A percentile compares a stretch with the other conserved stretches of the same genome.
phyloP scores from a whole-genome alignment of 345 rosid genomes.

The Gossypium herbaceum region DNA sequence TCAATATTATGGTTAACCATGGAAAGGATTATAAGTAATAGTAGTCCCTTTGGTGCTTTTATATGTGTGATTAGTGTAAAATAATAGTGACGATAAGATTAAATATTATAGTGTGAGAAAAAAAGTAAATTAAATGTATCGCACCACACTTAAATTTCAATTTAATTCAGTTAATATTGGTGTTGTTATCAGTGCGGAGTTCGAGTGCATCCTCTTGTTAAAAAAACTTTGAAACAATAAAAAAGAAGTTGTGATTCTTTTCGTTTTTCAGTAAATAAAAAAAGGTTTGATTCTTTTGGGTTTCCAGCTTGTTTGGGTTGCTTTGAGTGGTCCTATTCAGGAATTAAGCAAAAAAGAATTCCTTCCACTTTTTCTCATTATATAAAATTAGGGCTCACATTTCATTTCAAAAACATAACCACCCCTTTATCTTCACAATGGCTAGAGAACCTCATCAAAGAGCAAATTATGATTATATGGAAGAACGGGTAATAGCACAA shows the following conservation, averaged over 20 bases:
- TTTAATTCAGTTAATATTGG: no score
- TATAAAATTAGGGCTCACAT: background rate
- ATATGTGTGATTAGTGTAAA: no score
- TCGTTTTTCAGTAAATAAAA: background rate
- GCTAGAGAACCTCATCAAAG: constrained; percentile 11
- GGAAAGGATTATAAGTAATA: no score
- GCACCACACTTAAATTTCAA: no score
- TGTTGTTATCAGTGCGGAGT: accelerated
- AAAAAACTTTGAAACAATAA: background rate
- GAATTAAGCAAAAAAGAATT: background rate
- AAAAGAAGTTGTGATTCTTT: no score
- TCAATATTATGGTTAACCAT: no score
- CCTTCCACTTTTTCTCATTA: no score
- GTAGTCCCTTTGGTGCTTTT: no score
- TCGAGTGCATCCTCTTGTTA: no score
- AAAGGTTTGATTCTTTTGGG: background rate
- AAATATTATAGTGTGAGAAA: no score
- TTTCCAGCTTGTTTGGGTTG: background rate
- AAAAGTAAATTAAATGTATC: no score
- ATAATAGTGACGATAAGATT: accelerated
- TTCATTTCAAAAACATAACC: background rate
- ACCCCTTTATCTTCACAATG: background rate
- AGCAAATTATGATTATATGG: background rate
- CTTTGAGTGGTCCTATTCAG: background rate
- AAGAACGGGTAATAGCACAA: background rate